These are phyloP conservation scores for Trichophyton verrucosum DNA, from an alignment of 2,329 filamentous ascomycete species.

Conservation along the genomic window DNA sequence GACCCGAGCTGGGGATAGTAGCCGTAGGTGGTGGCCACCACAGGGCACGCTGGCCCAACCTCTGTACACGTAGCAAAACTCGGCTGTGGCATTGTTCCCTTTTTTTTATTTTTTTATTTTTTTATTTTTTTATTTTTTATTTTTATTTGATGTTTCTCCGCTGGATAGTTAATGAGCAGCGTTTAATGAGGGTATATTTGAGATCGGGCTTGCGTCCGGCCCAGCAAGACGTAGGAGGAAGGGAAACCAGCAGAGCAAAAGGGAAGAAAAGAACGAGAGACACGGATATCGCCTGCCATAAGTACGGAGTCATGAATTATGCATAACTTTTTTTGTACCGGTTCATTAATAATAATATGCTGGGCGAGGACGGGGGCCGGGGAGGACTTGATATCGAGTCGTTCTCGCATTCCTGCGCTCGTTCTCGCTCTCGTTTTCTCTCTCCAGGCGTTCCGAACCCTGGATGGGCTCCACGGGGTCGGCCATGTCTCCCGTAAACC, in stretches of 20 bases:
- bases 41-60: slow-evolving; percentile 25
- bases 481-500: not conserved
- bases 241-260: not conserved
- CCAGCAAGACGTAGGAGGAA: not conserved
- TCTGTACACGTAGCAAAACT: slow-evolving; percentile 9
- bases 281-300: not conserved
- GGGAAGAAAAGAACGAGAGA: slow-evolving; percentile 5
- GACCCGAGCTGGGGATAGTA: slow-evolving; percentile 42
- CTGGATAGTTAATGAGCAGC: not conserved
- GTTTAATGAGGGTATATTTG: not conserved
- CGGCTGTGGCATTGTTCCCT: not conserved
- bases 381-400: not conserved
- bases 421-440: slow-evolving; percentile 16
- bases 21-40: slow-evolving; percentile 39
- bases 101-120: not conserved
- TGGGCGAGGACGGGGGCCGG: not conserved
- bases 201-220: not conserved
- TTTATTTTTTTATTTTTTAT: not conserved
- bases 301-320: not conserved
- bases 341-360: not conserved
- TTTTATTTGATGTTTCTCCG: not conserved
- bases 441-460: not conserved
- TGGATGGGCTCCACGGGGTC: not conserved
- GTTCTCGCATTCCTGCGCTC: slow-evolving; percentile 5
- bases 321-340: not conserved